phyloP scores from a whole-genome alignment of 495 filamentous ascomycete species.

The Penicillium canescens region DNA sequence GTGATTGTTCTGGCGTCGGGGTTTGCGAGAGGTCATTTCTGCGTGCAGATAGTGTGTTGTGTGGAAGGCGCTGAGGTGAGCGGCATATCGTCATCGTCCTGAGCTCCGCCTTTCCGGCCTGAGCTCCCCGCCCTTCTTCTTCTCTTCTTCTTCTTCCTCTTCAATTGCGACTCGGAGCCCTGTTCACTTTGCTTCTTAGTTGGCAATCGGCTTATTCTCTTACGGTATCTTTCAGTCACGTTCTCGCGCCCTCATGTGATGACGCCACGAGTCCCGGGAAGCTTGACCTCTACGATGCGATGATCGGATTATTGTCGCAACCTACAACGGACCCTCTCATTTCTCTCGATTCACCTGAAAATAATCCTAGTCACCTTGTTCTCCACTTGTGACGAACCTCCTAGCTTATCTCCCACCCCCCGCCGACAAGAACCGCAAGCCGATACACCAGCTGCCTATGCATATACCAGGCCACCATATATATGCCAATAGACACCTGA shows the following conservation, averaged over 20 bases:
- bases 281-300: constrained; percentile 12
- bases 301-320: constrained; percentile 11
- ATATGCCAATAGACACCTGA: not conserved
- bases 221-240: not conserved
- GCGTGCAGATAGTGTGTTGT: not conserved
- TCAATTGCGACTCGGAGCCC: not conserved
- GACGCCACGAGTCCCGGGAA: constrained; percentile 6
- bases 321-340: not conserved
- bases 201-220: not conserved
- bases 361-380: not conserved
- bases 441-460: not conserved
- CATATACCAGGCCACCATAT: constrained; percentile 9
- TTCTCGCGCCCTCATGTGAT: not conserved
- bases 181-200: not conserved
- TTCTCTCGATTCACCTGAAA: not conserved
- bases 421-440: constrained; percentile 13
- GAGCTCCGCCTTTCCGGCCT: constrained; percentile 6
- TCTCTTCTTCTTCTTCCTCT: too few relatives aligned
- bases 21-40: constrained; percentile 35
- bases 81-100: constrained; percentile 7
- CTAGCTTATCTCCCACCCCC: not conserved
- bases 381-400: not conserved
- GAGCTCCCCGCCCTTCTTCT: too few relatives aligned
- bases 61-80: not conserved
- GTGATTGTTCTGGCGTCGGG: constrained; percentile 34